These are phyloP conservation scores for Pseudevernia furfuracea DNA, from an alignment of 495 filamentous ascomycete species.

Conservation along the genomic window DNA sequence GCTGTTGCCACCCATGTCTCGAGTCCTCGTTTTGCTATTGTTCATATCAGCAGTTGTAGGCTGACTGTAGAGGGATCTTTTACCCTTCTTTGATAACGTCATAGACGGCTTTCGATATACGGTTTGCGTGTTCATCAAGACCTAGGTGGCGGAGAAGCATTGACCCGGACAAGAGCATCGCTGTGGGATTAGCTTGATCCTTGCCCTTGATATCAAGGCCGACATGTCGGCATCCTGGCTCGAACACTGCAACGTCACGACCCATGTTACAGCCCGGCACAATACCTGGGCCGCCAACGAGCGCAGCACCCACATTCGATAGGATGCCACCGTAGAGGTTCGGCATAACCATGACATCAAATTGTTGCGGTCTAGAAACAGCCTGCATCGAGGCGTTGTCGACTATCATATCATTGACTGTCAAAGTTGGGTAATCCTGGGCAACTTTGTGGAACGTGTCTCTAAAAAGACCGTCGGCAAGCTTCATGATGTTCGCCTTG, in stretches of 20 bases:
- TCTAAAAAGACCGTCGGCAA: conserved; percentile 96
- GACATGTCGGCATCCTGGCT: conserved; percentile 97
- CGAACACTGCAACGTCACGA: conserved; percentile 94
- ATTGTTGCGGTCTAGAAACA: conserved; percentile 91
- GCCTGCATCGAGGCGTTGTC: conserved; percentile 99
- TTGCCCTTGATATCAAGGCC: conserved; percentile 99
- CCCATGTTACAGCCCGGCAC: conserved; percentile 99
- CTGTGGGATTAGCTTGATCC: conserved; percentile 96
- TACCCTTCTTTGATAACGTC: conserved; percentile 91
- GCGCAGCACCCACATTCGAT: conserved; percentile 95
- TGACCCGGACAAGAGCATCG: conserved; percentile 84
- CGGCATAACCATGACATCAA: conserved; percentile 99
- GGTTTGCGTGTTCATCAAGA: conserved; percentile 93
- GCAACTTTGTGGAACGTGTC: conserved; percentile 90
- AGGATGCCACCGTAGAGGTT: conserved; percentile 98
- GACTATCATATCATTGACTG: conserved; percentile 98
- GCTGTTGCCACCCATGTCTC: conserved; percentile 86
- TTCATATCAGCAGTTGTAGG: conserved; percentile 29
- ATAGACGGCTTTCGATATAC: conserved; percentile 95
- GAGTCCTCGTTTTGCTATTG: conserved; percentile 69
- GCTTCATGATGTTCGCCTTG: conserved; percentile 99
- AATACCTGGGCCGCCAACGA: conserved; percentile 96
- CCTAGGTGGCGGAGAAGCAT: conserved; percentile 97
- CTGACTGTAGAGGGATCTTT: conserved; percentile 27
- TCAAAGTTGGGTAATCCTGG: conserved; percentile 85